Evolutionary conservation across 371 early-diverging fungal species (phyloP), one percentile per base, ranked within the genome.

Genomic region (Mortierella sp.): DNA sequence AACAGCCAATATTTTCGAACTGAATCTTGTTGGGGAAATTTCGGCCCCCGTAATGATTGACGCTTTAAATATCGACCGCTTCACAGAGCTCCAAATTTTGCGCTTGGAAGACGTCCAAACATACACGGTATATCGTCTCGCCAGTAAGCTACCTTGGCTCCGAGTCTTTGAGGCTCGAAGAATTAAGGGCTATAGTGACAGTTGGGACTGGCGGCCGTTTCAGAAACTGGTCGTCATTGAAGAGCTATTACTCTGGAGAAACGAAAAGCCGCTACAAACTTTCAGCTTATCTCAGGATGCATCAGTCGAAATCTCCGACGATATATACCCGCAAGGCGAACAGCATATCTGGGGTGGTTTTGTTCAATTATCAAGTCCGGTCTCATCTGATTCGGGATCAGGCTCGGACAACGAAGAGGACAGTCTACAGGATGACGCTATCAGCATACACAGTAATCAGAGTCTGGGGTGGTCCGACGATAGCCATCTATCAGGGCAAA

Each of bases 151-250:
- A 14, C 72, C 67, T 9, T 68, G 68, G 72, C 72, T 77, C 22
- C 24, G 40, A 16, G 68, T 77, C 35, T 72, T 77, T 62, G 77
- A 72, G 30, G 77, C 77, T 0, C 24, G 68, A 47, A 62, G 32
- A 22, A 77, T 77, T 68, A 72, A 68, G 26, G 77, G 77, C 30
- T 60, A 54, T 49, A 67, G 72, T 35, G 77, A 77, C 6, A 54
- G 4, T 14, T 77, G 77, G 77, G 77, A 77, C 58, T 77, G 77
- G 77, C 54, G 72, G 16, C 72, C 77, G 26, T 77, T 77, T 55
- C 52, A 52, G 32, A 62, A 59, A 1, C 35, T 77, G n/a, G 55
- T 4, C 1, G 12, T 51, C 11, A 26, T 77, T 20, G 72, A 77
- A n/a, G 77, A 77, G 37, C 37, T 77, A 4, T 10, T 77, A 16